Conservation (phyloP, 345 rosid genomes). For the Syzygium aromaticum region DNA sequence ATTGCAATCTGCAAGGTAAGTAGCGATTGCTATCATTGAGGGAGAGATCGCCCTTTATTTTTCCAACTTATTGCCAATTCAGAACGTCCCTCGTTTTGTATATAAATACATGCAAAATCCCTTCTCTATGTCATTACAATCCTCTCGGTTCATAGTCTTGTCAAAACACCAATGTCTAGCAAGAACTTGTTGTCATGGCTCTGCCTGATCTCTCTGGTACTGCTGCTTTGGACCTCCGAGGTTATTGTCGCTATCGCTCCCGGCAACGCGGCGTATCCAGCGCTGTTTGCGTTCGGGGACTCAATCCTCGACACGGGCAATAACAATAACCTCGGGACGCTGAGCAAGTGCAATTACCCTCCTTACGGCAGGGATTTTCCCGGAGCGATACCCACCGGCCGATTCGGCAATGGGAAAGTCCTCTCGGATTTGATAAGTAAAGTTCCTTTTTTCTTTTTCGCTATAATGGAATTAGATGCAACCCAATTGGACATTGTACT, state of each 20-base stretch:
- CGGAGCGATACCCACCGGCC: slow-evolving; percentile 21
- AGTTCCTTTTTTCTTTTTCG: not conserved
- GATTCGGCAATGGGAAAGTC: slow-evolving; percentile 30
- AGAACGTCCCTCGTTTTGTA: not conserved
- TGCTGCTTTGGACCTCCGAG: not conserved
- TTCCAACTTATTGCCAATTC: not conserved
- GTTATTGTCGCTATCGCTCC: not conserved
- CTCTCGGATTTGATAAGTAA: slow-evolving; percentile 28
- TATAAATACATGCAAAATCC: not conserved
- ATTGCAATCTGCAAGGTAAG: too few relatives aligned
- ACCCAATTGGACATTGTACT: not conserved
- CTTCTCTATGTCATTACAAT: not conserved
- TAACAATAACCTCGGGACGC: slow-evolving; percentile 13
- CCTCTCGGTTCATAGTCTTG: not conserved
- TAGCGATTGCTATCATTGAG: too few relatives aligned
- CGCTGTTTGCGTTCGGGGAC: slow-evolving; percentile 33
- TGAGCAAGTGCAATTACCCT: slow-evolving; percentile 24
- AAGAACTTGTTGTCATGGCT: not conserved
- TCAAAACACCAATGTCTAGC: not conserved
- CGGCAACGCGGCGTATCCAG: not conserved
- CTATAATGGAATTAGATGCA: not conserved
- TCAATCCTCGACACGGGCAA: slow-evolving; percentile 35
- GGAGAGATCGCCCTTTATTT: too few relatives aligned
- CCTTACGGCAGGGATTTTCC: slow-evolving; percentile 34
- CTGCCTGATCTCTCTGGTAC: not conserved